phyloP scores from a whole-genome alignment of 257 asterid species.

The Salvia miltiorrhiza region DNA sequence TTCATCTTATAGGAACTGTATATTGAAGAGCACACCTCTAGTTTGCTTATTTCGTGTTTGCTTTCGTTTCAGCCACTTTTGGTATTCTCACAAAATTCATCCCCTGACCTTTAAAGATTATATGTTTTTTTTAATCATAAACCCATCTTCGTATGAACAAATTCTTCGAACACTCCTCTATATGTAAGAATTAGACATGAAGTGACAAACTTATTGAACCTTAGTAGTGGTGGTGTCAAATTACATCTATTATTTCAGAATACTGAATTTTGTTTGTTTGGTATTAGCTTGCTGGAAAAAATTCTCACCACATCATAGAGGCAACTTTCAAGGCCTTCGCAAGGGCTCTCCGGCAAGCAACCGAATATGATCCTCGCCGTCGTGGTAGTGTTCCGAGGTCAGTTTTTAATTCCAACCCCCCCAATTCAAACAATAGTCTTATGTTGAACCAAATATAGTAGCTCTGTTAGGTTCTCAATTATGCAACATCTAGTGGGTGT shows the following conservation, averaged over 20 bases:
- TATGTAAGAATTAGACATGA: not conserved
- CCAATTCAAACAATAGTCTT: not conserved
- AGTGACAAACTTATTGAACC: not conserved
- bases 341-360: conserved; percentile 98
- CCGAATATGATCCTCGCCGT: conserved; percentile 81
- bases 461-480: not conserved
- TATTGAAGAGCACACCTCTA: not conserved
- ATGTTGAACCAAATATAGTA: not conserved
- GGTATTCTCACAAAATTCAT: not conserved
- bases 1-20: not conserved
- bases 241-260: not conserved
- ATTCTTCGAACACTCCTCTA: not conserved
- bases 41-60: not conserved
- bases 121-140: not conserved
- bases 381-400: conserved; percentile 90
- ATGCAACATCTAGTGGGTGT: not conserved
- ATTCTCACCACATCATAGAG: conserved; percentile 97
- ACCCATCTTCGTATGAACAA: not conserved
- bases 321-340: conserved; percentile 99
- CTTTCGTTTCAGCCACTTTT: not conserved
- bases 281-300: conserved; percentile 80
- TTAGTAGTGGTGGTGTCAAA: not conserved
- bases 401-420: not conserved
- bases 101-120: not conserved
- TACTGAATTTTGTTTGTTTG: conserved; percentile 17